Base-by-base conservation (phyloP, 2,329 filamentous ascomycete genomes). In the Ophiocordyceps camponoti-rufipedis region DNA sequence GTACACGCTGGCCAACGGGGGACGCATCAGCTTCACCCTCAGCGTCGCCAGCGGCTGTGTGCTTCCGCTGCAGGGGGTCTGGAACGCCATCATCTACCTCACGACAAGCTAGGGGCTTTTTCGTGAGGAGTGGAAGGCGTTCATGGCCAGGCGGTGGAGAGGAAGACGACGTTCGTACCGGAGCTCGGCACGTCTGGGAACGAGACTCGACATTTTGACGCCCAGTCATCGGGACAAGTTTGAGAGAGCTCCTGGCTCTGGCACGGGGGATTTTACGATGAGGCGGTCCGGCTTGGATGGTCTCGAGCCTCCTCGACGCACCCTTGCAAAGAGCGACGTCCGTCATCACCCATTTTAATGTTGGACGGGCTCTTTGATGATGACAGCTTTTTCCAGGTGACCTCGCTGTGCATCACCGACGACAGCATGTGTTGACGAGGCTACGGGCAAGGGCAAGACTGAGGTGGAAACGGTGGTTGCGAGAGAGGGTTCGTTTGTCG, bases 31-130 rank as follows among this genome's bases (percentile, higher is more conserved):
- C 53, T 88, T 79, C 55, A 69, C 67, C 2, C 69, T 88, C 40
- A 82, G 82, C 55, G 70, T 85, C 35, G 72, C 75, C 1, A 80
- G 80, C 23, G 78, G 79, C 2, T 69, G 83, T 12, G 82, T 88
- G 0, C 66, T 89, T 4, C 82, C 84, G 0, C 66, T 86, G 0
- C 85, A 89, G 57, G 84, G 85, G 1, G 75, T 86, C 43, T 88
- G 83, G 82, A 89, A 89, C 55, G 73, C 79, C 32, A 62, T 84
- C 43, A 85, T 89, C 44, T 89, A 85, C 59, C 73, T 82, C 49
- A 75, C 72, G 3, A 83, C 81, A 1, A 83, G 69, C 51, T 75
- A 69, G 71, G 53, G 50, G 13, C 53, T 49, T 1, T 51, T 63
- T 10, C 39, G 52, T 40, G 58, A 55, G n/a, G 59, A 58, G 41